Evolutionary conservation across 768 basidiomycete genomes (phyloP).

Genomic region (Suillus fuscotomentosus): DNA sequence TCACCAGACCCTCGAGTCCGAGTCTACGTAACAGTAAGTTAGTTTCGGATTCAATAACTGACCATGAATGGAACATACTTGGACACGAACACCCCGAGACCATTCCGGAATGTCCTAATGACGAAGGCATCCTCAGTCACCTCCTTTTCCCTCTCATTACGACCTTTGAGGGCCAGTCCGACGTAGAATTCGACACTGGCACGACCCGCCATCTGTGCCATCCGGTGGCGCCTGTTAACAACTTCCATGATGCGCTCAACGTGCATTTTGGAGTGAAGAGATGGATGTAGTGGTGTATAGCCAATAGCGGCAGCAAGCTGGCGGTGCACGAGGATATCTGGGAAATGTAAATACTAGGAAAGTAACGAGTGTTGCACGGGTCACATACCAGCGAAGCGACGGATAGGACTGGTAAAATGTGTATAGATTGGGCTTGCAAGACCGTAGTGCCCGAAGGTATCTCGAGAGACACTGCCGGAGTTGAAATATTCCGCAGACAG

Average conservation of each 20-base stretch:
- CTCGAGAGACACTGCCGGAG: too few relatives aligned
- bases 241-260: constrained; percentile 85
- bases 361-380: neutral
- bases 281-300: constrained; percentile 78
- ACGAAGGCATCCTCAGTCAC: constrained; percentile 88
- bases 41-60: neutral
- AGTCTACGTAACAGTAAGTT: constrained; percentile 48
- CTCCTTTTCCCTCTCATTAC: constrained; percentile 43
- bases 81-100: constrained; percentile 93
- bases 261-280: constrained; percentile 83
- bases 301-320: constrained; percentile 91
- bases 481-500: constrained; percentile 83
- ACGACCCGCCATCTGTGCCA: constrained; percentile 97
- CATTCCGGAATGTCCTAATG: constrained; percentile 92
- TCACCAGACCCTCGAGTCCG: constrained; percentile 92
- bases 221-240: constrained; percentile 89
- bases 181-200: constrained; percentile 99
- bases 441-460: constrained; percentile 54
- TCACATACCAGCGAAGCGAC: constrained; percentile 84
- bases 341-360: neutral
- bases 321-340: constrained; percentile 91
- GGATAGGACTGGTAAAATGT: constrained; percentile 97
- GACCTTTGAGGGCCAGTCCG: constrained; percentile 82
- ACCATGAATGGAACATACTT: constrained; percentile 53
- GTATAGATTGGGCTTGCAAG: constrained; percentile 98